These are phyloP conservation scores for Gorgonomyces haynaldii DNA, from an alignment of 192 early-diverging fungal genomes.

Conservation along the genomic window DNA sequence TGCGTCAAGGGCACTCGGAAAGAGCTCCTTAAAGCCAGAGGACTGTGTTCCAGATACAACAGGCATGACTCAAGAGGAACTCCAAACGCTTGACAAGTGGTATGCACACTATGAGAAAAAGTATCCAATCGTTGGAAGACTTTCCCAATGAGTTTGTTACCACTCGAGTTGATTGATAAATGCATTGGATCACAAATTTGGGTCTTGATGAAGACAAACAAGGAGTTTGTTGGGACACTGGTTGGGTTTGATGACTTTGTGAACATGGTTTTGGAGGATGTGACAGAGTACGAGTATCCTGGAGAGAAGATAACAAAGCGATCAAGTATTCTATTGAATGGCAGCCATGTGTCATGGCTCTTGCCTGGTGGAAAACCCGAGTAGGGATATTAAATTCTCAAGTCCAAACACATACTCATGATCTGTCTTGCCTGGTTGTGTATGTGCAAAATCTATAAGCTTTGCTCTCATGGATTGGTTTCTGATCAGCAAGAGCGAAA, in stretches of 20 bases:
- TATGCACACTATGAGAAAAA: conserved; percentile 51
- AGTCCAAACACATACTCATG: too few species aligned
- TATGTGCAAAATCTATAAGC: too few species aligned
- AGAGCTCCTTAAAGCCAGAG: conserved; percentile 51
- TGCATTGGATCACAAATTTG: conserved; percentile 95
- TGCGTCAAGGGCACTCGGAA: conserved; percentile 61
- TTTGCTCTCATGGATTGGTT: too few species aligned
- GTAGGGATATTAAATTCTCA: too few species aligned
- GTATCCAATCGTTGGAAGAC: conserved; percentile 59
- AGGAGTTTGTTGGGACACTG: conserved; percentile 92
- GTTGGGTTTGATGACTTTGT: conserved; percentile 97
- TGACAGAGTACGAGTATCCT: conserved; percentile 63
- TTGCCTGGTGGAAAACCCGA: not conserved
- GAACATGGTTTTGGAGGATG: conserved; percentile 95
- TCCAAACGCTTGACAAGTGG: conserved; percentile 65
- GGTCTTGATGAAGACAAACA: conserved; percentile 95
- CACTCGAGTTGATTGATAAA: conserved; percentile 83
- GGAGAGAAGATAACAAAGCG: conserved; percentile 1
- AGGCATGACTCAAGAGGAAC: conserved; percentile 52
- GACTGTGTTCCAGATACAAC: conserved; percentile 66
- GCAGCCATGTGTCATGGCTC: not conserved
- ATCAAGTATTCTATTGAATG: not conserved
- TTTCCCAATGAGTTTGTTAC: conserved; percentile 9
- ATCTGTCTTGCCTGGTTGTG: too few species aligned
- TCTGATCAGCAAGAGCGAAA: too few species aligned